phyloP scores from a whole-genome alignment of 2,329 filamentous ascomycete species.

The Teratosphaeria pseudoeucalypti region DNA sequence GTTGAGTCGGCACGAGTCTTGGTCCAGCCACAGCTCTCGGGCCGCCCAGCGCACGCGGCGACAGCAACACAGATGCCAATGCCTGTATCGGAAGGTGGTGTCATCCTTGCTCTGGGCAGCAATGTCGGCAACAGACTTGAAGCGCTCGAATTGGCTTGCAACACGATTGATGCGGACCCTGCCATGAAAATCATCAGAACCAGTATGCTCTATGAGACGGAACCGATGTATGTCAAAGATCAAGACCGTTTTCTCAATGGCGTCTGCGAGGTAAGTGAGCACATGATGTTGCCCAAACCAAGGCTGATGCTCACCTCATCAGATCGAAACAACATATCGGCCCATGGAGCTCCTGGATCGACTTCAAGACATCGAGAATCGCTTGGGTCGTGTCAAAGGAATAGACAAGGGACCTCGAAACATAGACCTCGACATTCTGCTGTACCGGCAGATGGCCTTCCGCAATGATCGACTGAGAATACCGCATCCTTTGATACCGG shows the following conservation, averaged over 20 bases:
- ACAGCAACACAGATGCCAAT: neutral
- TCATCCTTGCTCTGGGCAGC: constrained; percentile 54
- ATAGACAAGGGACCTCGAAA: constrained; percentile 91
- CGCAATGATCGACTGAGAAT: constrained; percentile 65
- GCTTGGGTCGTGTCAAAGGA: constrained; percentile 68
- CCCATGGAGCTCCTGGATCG: constrained; percentile 68
- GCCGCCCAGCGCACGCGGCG: neutral
- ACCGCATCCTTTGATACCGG: constrained; percentile 74
- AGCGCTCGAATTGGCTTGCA: constrained; percentile 77
- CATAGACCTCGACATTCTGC: constrained; percentile 85
- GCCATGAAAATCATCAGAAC: constrained; percentile 68
- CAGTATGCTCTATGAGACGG: constrained; percentile 86
- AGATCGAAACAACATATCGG: constrained; percentile 71
- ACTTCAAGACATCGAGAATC: constrained; percentile 73
- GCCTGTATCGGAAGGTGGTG: neutral
- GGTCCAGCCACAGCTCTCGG: neutral
- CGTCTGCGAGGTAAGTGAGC: constrained; percentile 64
- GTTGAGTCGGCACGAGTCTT: neutral
- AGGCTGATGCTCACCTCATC: neutral
- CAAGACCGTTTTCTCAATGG: constrained; percentile 87
- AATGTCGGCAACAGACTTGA: constrained; percentile 79
- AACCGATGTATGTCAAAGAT: constrained; percentile 90
- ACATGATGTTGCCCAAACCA: neutral
- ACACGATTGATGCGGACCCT: constrained; percentile 56
- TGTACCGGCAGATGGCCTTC: constrained; percentile 62